Conservation (phyloP, 176 grass and related monocot genomes). For the Paspalum vaginatum region DNA sequence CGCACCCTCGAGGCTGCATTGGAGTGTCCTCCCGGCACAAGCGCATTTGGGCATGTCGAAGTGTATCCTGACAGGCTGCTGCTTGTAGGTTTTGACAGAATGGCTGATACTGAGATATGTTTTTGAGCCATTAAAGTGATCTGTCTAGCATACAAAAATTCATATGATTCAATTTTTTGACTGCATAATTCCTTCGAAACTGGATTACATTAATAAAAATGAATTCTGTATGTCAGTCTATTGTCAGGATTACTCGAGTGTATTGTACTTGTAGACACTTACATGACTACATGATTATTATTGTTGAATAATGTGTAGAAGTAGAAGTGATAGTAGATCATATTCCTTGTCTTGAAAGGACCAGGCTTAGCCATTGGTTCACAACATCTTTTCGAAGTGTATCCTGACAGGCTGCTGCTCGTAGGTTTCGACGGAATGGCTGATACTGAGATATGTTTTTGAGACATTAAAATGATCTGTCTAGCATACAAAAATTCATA, state of each 20-base stretch:
- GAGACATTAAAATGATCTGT: background rate
- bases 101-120: constrained; percentile 72
- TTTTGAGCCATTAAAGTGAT: constrained; percentile 43
- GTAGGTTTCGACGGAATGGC: constrained; percentile 77
- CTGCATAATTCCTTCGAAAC: constrained; percentile 8
- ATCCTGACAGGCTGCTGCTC: constrained; percentile 72
- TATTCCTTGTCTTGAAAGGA: background rate
- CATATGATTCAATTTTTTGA: background rate
- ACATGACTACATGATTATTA: background rate
- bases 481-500: background rate
- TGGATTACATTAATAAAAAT: background rate
- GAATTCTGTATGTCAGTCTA: background rate
- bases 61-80: constrained; percentile 72
- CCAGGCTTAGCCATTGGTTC: background rate
- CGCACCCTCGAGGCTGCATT: constrained; percentile 79
- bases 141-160: background rate
- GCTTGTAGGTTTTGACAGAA: constrained; percentile 76
- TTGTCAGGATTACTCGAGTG: background rate
- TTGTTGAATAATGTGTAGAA: too few relatives aligned
- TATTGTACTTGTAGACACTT: background rate
- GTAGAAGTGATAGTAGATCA: too few relatives aligned
- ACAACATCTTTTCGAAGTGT: constrained; percentile 47
- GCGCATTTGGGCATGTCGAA: constrained; percentile 67
- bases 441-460: constrained; percentile 75
- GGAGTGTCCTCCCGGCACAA: constrained; percentile 80